A percentile compares a stretch with the other conserved stretches of the same genome.
phyloP scores from a whole-genome alignment of 352 stramenopile species.

The Pythium myriotylum region DNA sequence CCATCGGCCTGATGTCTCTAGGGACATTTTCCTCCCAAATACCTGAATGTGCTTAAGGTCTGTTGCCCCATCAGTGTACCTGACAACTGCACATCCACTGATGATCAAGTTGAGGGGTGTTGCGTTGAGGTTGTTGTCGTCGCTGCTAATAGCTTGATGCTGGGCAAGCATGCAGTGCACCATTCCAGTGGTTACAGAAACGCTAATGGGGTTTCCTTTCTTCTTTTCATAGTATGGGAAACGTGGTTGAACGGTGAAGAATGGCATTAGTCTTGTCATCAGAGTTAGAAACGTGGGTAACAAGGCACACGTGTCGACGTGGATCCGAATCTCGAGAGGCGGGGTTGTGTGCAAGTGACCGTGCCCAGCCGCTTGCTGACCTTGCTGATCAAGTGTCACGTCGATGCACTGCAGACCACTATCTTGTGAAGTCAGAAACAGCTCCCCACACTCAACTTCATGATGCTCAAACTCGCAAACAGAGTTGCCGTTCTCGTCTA shows the following conservation, averaged over 20 bases:
- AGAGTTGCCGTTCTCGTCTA: not conserved
- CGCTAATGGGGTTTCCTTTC: conserved; percentile 33
- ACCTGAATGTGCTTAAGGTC: conserved; percentile 54
- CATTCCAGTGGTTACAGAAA: conserved; percentile 68
- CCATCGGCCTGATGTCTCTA: conserved; percentile 62
- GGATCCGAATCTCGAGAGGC: conserved; percentile 53
- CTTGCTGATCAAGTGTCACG: conserved; percentile 48
- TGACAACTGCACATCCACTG: conserved; percentile 59
- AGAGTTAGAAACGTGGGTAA: conserved; percentile 54
- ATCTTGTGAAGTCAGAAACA: conserved; percentile 30
- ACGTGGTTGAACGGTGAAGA: conserved; percentile 46
- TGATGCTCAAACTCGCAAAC: not conserved
- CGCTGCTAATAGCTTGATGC: conserved; percentile 17
- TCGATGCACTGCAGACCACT: conserved; percentile 33
- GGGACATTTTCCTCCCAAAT: conserved; percentile 72
- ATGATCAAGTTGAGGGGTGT: conserved; percentile 52
- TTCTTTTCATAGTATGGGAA: conserved; percentile 39
- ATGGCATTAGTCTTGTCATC: conserved; percentile 45
- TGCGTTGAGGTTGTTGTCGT: not conserved
- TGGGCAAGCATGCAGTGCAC: conserved; percentile 62
- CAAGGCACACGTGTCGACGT: conserved; percentile 63
- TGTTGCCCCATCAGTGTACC: conserved; percentile 48
- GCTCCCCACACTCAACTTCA: conserved; percentile 39
- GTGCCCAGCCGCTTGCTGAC: not conserved
- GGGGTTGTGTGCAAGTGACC: not conserved